Percentiles rank a stretch among this genome's conserved stretches.
phyloP scores from a whole-genome alignment of 1,284 basidiomycete species.

The Puccinia horiana region DNA sequence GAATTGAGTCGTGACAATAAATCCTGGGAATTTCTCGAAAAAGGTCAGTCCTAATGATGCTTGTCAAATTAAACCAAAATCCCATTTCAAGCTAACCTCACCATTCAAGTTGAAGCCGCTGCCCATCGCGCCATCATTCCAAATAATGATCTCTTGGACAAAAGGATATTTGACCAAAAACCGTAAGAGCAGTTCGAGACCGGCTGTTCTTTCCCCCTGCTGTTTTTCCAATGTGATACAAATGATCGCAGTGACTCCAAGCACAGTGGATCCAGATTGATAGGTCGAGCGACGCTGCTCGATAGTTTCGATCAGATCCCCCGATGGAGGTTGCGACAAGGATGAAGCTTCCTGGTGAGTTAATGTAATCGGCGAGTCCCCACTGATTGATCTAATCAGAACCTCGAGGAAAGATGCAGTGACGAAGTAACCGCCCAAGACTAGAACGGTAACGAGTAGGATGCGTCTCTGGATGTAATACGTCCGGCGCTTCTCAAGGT shows the following conservation, averaged over 20 bases:
- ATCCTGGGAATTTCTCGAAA: background rate
- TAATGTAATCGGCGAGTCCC: background rate
- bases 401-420: background rate
- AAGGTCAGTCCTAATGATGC: background rate
- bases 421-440: background rate
- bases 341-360: background rate
- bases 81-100: conserved; percentile 20
- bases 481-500: background rate
- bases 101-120: background rate
- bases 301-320: background rate
- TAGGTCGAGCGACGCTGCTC: conserved; percentile 22
- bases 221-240: background rate
- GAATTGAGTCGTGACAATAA: conserved; percentile 9
- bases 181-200: background rate
- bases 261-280: background rate
- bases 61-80: background rate
- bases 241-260: conserved; percentile 9
- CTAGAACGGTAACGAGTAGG: background rate
- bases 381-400: background rate
- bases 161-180: conserved; percentile 32
- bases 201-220: background rate
- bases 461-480: background rate
- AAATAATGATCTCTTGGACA: conserved; percentile 33
- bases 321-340: background rate
- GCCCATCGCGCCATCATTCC: conserved; percentile 26